Conservation (phyloP, 2,329 filamentous ascomycete species). For the Blastomyces parvus region DNA sequence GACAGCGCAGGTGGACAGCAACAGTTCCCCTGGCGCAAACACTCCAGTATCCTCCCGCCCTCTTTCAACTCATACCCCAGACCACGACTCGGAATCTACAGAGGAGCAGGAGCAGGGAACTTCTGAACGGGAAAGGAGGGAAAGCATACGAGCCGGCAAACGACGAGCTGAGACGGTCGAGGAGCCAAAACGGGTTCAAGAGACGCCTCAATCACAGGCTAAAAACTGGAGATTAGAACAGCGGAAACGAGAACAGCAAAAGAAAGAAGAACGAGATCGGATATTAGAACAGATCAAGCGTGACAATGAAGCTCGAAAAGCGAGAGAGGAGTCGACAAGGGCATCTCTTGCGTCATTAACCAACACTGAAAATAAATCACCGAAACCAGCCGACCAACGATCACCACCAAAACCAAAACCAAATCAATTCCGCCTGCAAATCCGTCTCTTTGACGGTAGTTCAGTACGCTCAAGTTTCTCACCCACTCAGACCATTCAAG, state of each 20-base stretch:
- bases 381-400: slow-evolving; percentile 8
- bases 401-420: slow-evolving; percentile 10
- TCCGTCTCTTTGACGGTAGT: slow-evolving; percentile 75
- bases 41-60: slow-evolving; percentile 11
- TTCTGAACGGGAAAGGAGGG: slow-evolving; percentile 17
- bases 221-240: slow-evolving; percentile 46
- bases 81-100: slow-evolving; percentile 15
- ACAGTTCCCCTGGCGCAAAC: background rate
- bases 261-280: slow-evolving; percentile 57
- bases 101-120: slow-evolving; percentile 10
- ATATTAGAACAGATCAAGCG: slow-evolving; percentile 67
- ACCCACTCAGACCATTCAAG: slow-evolving; percentile 51
- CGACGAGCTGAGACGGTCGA: slow-evolving; percentile 8
- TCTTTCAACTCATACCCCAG: slow-evolving; percentile 10
- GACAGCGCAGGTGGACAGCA: background rate
- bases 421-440: slow-evolving; percentile 54
- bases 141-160: slow-evolving; percentile 21
- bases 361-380: slow-evolving; percentile 13
- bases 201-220: slow-evolving; percentile 33
- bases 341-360: slow-evolving; percentile 6
- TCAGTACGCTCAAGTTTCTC: slow-evolving; percentile 66
- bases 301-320: slow-evolving; percentile 60
- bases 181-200: background rate
- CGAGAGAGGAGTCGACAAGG: slow-evolving; percentile 39
- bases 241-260: slow-evolving; percentile 54